These are phyloP conservation scores for Prunus yedoensis DNA, from an alignment of 331 rosid genomes.

Conservation along the genomic window DNA sequence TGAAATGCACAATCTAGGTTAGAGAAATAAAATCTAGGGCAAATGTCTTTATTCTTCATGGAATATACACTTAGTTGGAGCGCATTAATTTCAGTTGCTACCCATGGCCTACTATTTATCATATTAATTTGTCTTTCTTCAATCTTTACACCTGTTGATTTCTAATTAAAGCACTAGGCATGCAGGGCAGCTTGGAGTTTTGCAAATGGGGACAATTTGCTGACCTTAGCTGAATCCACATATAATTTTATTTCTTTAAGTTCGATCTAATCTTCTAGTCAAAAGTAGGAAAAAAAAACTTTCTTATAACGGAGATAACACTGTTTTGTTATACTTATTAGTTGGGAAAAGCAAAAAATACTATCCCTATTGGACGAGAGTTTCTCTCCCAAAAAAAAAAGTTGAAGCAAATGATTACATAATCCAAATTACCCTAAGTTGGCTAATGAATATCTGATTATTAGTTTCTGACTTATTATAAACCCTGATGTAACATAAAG, in stretches of 20 bases:
- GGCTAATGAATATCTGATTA: not conserved
- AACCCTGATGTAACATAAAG: not conserved
- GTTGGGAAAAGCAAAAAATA: too few relatives aligned
- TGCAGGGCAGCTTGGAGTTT: constrained; percentile 3
- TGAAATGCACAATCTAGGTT: constrained; percentile 20
- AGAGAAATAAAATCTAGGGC: constrained; percentile 13
- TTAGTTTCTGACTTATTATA: not conserved
- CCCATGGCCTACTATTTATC: not conserved
- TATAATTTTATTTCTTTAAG: not conserved
- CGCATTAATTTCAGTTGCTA: constrained; percentile 3
- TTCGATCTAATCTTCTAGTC: not conserved
- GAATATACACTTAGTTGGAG: constrained; percentile 22
- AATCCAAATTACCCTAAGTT: constrained; percentile 6
- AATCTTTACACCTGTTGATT: constrained; percentile 5
- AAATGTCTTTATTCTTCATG: constrained; percentile 25
- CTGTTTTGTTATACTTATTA: too few relatives aligned
- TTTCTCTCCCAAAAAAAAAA: too few relatives aligned
- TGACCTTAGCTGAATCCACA: not conserved
- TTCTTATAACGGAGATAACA: fast-evolving
- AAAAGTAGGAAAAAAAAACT: not conserved
- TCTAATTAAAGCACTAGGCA: not conserved
- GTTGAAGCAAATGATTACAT: too few relatives aligned
- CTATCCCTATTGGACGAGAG: too few relatives aligned
- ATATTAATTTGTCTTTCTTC: not conserved
- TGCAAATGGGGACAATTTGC: not conserved